phyloP scores from a whole-genome alignment of 202 grass and related monocot genomes.

The Setaria viridis region DNA sequence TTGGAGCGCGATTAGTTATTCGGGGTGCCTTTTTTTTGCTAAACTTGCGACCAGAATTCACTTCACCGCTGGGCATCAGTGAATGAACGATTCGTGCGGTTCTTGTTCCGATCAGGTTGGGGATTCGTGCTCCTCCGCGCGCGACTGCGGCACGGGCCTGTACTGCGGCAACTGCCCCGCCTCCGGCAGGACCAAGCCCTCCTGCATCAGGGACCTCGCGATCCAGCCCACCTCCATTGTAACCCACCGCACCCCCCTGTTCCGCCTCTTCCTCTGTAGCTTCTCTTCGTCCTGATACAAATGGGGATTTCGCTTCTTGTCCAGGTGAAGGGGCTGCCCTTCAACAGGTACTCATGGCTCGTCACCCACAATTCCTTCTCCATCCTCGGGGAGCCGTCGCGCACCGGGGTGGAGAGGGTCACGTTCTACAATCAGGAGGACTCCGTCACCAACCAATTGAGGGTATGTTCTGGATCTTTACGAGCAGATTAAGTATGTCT shows the following conservation, averaged over 20 bases:
- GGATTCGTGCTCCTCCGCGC: slow-evolving; percentile 64
- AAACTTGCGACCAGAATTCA: slow-evolving; percentile 12
- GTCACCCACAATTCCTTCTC: slow-evolving; percentile 99
- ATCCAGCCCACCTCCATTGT: slow-evolving; percentile 84
- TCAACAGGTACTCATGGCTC: slow-evolving; percentile 90
- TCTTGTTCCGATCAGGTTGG: slow-evolving; percentile 46
- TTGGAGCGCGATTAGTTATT: not conserved
- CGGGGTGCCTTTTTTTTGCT: not conserved
- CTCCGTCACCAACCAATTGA: slow-evolving; percentile 88
- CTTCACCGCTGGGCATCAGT: not conserved
- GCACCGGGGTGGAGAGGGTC: slow-evolving; percentile 80
- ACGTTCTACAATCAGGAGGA: slow-evolving; percentile 99
- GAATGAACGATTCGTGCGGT: not conserved
- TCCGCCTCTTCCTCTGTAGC: not conserved
- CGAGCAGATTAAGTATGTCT: slow-evolving; percentile 5
- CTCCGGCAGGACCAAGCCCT: slow-evolving; percentile 55
- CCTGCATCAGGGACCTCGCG: slow-evolving; percentile 82
- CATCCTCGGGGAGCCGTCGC: slow-evolving; percentile 78
- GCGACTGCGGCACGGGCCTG: slow-evolving; percentile 71
- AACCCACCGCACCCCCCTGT: slow-evolving; percentile 10
- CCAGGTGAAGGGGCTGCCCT: slow-evolving; percentile 83
- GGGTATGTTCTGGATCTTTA: slow-evolving; percentile 42
- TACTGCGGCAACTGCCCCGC: slow-evolving; percentile 91
- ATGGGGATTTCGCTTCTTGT: not conserved
- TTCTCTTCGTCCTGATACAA: slow-evolving; percentile 26